Base-by-base conservation (phyloP, 2,329 filamentous ascomycete species). In the Chalaropsis thielavioides region DNA sequence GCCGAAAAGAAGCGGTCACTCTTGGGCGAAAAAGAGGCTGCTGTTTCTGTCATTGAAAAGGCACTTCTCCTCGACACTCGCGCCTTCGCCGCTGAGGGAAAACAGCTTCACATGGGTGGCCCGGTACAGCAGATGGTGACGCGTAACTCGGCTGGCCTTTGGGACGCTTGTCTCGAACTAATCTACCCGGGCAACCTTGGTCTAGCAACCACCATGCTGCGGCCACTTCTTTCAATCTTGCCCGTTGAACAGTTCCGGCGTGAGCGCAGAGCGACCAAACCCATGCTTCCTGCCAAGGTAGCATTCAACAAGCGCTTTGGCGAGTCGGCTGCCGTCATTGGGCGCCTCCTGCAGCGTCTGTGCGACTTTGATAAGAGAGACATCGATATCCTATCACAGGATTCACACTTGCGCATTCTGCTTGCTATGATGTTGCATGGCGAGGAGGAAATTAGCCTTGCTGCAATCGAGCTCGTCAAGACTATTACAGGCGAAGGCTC, bases 351-450 rank as follows among this genome's bases (percentile, higher is more conserved):
- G 49, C 88, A 91, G 68, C 83, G 88, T 11, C 76, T 99, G 54
- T 87, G 87, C 43, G 88, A 92, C 68, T 92, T 96, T 71, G 81
- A 83, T 22, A 79, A 83, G 0, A 76, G 80, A 3, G 84, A 92
- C 66, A 78, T 97, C 49, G 81, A 85, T 66, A 77, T 81, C 27
- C 76, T 97, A 11, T 90, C 89, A 70, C 79, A 82, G 63, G 84
- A 87, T 66, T 80, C 83, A 22, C 77, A 84, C 86, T 6, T 87
- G 67, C 84, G 86, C 69, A 84, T 89, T 44, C 80, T 96, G 51
- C 84, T 96, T 58, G 86, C 87, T 3, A 81, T 90, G 19, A 83
- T 96, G 6, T 85, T 96, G 65, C 91, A 91, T 54, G 89, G 90
- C 17, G 87, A 95, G 69, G 79, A 88, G 65, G 81, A 85, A 66